These are phyloP conservation scores for Paramecium bursaria DNA, from an alignment of 73 alveolate species.

Conservation along the genomic window DNA sequence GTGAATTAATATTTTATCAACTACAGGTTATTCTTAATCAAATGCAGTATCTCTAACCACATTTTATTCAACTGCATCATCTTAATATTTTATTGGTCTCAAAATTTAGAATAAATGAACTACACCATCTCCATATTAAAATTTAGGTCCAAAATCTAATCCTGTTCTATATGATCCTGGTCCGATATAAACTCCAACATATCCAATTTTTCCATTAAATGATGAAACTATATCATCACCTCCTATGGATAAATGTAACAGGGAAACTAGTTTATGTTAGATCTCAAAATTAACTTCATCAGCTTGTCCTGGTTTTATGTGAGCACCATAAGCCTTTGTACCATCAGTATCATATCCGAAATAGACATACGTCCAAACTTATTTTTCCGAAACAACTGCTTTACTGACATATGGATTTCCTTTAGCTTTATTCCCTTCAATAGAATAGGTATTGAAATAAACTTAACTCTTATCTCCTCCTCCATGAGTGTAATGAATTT, in stretches of 20 bases:
- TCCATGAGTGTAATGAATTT: conserved; percentile 47
- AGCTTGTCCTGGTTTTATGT: conserved; percentile 41
- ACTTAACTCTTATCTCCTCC: conserved; percentile 49
- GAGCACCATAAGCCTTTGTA: conserved; percentile 44
- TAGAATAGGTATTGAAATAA: conserved; percentile 34
- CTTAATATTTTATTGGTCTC: conserved; percentile 14
- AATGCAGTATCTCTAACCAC: too few relatives aligned
- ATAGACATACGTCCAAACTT: conserved; percentile 36
- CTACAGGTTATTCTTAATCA: too few relatives aligned
- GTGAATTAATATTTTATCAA: conserved; percentile 48
- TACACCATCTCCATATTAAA: conserved; percentile 54
- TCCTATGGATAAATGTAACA: conserved; percentile 23
- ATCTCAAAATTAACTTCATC: conserved; percentile 8
- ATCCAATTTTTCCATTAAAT: conserved; percentile 52
- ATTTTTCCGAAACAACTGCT: neutral
- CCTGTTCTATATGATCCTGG: conserved; percentile 50
- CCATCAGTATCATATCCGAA: conserved; percentile 58
- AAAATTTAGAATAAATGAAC: conserved; percentile 31
- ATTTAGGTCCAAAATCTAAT: conserved; percentile 2
- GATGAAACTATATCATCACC: conserved; percentile 56
- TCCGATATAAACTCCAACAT: conserved; percentile 58
- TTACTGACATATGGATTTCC: conserved; percentile 15
- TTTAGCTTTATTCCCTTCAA: conserved; percentile 37
- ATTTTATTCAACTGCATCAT: neutral
- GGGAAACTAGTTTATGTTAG: conserved; percentile 32